These are phyloP conservation scores for Paecilomyces sp. DNA, from an alignment of 2,329 filamentous ascomycete species.

Conservation along the genomic window DNA sequence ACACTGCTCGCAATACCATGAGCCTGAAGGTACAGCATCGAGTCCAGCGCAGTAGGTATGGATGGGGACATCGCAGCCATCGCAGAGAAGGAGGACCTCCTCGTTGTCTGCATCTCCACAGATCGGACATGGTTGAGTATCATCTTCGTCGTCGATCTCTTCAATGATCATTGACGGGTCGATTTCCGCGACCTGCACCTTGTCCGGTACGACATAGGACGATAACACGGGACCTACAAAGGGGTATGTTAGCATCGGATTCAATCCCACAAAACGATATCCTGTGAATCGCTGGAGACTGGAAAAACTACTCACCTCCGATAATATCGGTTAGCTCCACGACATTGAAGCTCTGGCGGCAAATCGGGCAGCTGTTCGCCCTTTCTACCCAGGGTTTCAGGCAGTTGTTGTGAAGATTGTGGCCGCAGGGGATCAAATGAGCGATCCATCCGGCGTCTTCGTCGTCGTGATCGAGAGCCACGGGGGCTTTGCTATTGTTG, in stretches of 20 bases:
- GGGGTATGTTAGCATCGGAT: slow-evolving; percentile 31
- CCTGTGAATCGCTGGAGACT: slow-evolving; percentile 19
- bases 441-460: slow-evolving; percentile 49
- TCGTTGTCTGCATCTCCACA: slow-evolving; percentile 77
- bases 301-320: slow-evolving; percentile 54
- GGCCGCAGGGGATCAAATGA: slow-evolving; percentile 69
- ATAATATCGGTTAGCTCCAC: slow-evolving; percentile 76
- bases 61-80: slow-evolving; percentile 81
- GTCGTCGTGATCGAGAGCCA: slow-evolving; percentile 7
- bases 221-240: slow-evolving; percentile 47
- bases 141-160: slow-evolving; percentile 59
- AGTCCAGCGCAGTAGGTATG: slow-evolving; percentile 89
- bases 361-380: slow-evolving; percentile 97
- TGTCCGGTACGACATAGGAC: slow-evolving; percentile 49
- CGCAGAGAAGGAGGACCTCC: slow-evolving; percentile 80
- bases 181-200: slow-evolving; percentile 74
- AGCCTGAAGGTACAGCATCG: slow-evolving; percentile 64
- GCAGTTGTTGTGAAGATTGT: slow-evolving; percentile 88
- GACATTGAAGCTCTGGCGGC: slow-evolving; percentile 81
- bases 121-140: slow-evolving; percentile 69
- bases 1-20: slow-evolving; percentile 92
- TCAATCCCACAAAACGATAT: background rate
- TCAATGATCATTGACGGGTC: slow-evolving; percentile 64
- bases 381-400: slow-evolving; percentile 91
- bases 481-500: slow-evolving; percentile 15